Base-by-base conservation (phyloP, 2,329 filamentous ascomycete genomes). In the Aspergillus aculeatinus region DNA sequence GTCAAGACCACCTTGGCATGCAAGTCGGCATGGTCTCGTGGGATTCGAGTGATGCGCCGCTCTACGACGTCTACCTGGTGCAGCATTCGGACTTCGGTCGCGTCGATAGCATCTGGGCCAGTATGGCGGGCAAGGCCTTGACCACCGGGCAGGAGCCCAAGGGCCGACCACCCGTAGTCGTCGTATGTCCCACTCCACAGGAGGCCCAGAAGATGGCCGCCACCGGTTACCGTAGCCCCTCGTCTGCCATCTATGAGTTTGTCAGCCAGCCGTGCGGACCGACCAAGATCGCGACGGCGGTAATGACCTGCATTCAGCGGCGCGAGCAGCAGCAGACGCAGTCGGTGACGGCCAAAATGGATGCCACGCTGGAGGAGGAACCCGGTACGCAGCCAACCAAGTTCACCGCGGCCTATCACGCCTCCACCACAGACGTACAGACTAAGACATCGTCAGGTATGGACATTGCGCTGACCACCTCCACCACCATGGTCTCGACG, bases 201-300 rank as follows among this genome's bases (percentile, higher is more conserved):
- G 60, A 57, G 33, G 69, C 68, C 3, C 67, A 70, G 42, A 47
- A 47, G 5, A 59, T 70, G 58, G 66, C 59, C 21, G 29, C 62
- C 19, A 44, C 39, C 14, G 39, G 39, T 16, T 44, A 44, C 39
- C 39, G 39, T 44, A 44, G 39, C 16, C 39, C 39, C 6, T 44
- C 39, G 39, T 44, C 39, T 44, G 39, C 51, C 1, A 60, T 74
- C 19, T 65, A 74, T 16, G 73, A 75, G 56, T 72, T 74, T 14
- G 70, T 76, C 23, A 70, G 71, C 53, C 73, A 76, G 39, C 74
- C 74, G 1, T 74, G 71, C 56, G 74, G 73, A 2, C 72, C 72
- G 2, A 67, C 67, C 7, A 76, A 76, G 31, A 55, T 76, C n/a
- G 72, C 72, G 9, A 70, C 66, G 10, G 70, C 72, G 2, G 55